Conservation (phyloP, 495 filamentous ascomycete species). For the Neurospora sp. region DNA sequence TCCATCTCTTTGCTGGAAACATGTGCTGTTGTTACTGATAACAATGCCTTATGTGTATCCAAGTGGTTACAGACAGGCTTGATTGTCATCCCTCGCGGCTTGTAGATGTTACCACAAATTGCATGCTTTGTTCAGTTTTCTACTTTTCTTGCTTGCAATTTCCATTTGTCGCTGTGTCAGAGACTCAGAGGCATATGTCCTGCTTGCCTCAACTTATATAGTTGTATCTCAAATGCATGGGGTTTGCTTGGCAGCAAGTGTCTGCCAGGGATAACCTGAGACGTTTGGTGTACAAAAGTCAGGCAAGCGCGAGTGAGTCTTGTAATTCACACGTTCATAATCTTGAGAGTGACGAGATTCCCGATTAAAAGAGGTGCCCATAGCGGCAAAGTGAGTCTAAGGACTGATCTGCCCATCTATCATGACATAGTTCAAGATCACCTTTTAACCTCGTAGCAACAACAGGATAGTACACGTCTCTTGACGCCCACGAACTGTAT, state of each 20-base stretch:
- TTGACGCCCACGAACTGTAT: background rate
- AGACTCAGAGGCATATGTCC: background rate
- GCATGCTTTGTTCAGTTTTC: background rate
- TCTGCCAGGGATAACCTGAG: background rate
- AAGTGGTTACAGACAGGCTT: background rate
- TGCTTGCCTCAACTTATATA: background rate
- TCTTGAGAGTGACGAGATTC: background rate
- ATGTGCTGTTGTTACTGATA: background rate
- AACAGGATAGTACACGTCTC: background rate
- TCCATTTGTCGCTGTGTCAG: background rate
- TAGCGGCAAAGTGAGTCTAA: background rate
- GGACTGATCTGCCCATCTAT: background rate
- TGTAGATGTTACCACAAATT: background rate
- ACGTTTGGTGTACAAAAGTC: background rate
- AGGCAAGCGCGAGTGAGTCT: background rate
- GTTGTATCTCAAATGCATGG: background rate
- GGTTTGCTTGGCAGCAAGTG: background rate
- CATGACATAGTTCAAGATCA: background rate
- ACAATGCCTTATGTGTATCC: background rate
- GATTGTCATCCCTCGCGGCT: background rate
- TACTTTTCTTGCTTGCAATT: background rate
- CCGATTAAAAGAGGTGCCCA: background rate
- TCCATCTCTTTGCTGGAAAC: background rate
- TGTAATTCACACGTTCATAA: background rate
- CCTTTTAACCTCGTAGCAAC: background rate